phyloP scores from a whole-genome alignment of 1,139 yeast genomes.

The Blastobotrys proliferans region DNA sequence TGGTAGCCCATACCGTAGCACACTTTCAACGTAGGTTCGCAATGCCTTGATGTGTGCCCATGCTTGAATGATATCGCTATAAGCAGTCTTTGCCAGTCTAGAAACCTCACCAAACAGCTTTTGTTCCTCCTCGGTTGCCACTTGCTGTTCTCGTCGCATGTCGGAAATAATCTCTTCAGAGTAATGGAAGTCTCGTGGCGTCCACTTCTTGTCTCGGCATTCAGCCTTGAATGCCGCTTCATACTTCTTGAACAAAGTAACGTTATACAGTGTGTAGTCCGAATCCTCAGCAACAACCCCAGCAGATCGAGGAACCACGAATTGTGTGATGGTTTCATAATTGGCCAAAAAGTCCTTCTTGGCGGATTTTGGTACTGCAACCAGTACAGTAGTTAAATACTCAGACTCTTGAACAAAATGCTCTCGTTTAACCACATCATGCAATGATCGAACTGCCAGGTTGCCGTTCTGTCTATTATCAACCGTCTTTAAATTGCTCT shows the following conservation, averaged over 20 bases:
- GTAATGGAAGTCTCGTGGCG: slow-evolving; percentile 89
- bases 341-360: slow-evolving; percentile 55
- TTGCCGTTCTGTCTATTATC: slow-evolving; percentile 92
- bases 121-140: slow-evolving; percentile 69
- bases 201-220: slow-evolving; percentile 83
- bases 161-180: slow-evolving; percentile 71
- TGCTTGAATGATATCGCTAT: slow-evolving; percentile 73
- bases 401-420: slow-evolving; percentile 85
- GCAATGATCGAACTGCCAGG: slow-evolving; percentile 82
- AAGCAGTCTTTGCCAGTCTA: slow-evolving; percentile 82
- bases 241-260: slow-evolving; percentile 80
- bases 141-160: slow-evolving; percentile 72
- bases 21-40: slow-evolving; percentile 60
- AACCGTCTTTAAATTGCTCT: slow-evolving; percentile 77
- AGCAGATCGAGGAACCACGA: slow-evolving; percentile 93
- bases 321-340: slow-evolving; percentile 73
- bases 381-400: slow-evolving; percentile 71
- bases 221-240: slow-evolving; percentile 63
- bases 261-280: slow-evolving; percentile 70
- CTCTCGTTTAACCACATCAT: slow-evolving; percentile 78
- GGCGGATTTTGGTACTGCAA: slow-evolving; percentile 77
- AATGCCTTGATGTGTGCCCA: slow-evolving; percentile 85
- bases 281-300: slow-evolving; percentile 61
- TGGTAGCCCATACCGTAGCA: slow-evolving; percentile 92
- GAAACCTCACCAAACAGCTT: slow-evolving; percentile 73